A percentile compares a stretch with the other conserved stretches of the same genome.
phyloP scores from a whole-genome alignment of 2,329 filamentous ascomycete genomes.

The Akanthomyces uredinophilus region DNA sequence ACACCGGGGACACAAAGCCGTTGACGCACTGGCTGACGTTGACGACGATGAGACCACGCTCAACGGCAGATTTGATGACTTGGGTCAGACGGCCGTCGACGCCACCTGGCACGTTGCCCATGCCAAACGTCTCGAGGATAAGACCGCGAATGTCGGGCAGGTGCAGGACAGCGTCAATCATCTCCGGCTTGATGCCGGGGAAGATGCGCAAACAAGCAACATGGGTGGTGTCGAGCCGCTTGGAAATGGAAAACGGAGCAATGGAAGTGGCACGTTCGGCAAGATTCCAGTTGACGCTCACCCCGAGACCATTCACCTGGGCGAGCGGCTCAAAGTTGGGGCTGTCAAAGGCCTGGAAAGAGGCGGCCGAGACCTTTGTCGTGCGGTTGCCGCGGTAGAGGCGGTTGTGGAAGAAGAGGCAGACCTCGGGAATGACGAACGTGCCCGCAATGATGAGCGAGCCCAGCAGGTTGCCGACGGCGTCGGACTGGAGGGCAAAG shows the following conservation, averaged over 20 bases:
- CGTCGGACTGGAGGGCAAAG: conserved; percentile 85
- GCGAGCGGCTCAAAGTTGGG: conserved; percentile 84
- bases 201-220: conserved; percentile 88
- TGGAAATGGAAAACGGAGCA: conserved; percentile 67
- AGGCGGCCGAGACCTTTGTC: conserved; percentile 81
- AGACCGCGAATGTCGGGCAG: conserved; percentile 74
- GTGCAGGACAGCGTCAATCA: conserved; percentile 79
- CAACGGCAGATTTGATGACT: conserved; percentile 71
- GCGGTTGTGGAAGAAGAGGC: conserved; percentile 88
- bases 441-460: conserved; percentile 87
- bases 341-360: conserved; percentile 81
- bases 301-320: conserved; percentile 72
- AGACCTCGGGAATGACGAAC: conserved; percentile 89
- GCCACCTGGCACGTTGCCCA: conserved; percentile 83
- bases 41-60: conserved; percentile 77
- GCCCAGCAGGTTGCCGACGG: conserved; percentile 82
- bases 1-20: conserved; percentile 72
- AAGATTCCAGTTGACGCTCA: conserved; percentile 74
- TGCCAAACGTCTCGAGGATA: conserved; percentile 87
- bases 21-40: conserved; percentile 87
- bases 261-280: conserved; percentile 70
- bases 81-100: conserved; percentile 73
- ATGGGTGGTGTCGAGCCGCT: conserved; percentile 76
- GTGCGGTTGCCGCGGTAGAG: conserved; percentile 84
- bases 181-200: conserved; percentile 87